phyloP scores from a whole-genome alignment of 441 rosid species.

The Rhodomyrtus psidioides region DNA sequence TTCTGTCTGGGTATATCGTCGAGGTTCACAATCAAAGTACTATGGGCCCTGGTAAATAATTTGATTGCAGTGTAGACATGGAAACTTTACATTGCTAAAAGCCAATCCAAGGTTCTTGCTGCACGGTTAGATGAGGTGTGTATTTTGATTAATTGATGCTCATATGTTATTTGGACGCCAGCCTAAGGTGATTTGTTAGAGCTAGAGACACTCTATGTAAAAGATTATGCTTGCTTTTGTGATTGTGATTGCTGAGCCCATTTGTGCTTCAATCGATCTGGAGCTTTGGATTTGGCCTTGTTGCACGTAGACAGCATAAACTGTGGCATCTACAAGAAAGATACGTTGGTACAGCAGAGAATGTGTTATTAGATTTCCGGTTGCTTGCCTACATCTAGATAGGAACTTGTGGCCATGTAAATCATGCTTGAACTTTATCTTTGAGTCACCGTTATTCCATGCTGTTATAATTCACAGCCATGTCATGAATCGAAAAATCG shows the following conservation, averaged over 20 bases:
- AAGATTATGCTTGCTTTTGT: neutral
- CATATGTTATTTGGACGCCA: neutral
- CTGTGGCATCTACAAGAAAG: neutral
- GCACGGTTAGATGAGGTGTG: neutral
- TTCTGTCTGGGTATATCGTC: conserved; percentile 73
- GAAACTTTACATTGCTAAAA: neutral
- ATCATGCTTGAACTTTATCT: neutral
- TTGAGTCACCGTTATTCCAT: neutral
- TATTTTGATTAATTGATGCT: neutral
- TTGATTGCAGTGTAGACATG: neutral
- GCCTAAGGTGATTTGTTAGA: neutral
- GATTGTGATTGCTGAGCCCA: neutral
- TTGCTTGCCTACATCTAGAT: neutral
- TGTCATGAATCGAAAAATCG: neutral
- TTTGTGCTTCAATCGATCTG: neutral
- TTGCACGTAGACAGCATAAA: neutral
- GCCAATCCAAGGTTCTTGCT: neutral
- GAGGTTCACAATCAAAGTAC: conserved; percentile 69
- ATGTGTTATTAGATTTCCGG: neutral
- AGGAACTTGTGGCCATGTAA: neutral
- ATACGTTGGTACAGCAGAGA: neutral
- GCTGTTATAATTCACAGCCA: neutral
- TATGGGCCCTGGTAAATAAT: conserved; percentile 77
- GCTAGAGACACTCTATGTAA: neutral
- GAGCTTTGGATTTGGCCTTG: neutral